phyloP scores from a whole-genome alignment of 2,329 filamentous ascomycete genomes.

The Chalaropsis thielavioides region DNA sequence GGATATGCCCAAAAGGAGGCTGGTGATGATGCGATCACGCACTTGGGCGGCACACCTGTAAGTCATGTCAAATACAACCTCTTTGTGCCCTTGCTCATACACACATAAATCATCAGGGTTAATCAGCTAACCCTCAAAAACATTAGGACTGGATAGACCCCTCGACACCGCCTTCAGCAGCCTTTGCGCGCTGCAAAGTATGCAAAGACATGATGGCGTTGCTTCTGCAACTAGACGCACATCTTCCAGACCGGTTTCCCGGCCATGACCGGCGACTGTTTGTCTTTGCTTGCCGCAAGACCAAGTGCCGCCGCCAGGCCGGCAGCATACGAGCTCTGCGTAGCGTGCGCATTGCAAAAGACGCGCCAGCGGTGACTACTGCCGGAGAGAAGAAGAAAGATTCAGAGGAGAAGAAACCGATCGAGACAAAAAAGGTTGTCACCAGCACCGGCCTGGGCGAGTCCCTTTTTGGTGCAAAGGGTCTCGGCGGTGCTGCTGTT shows the following conservation, averaged over 20 bases:
- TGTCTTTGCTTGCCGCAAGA: slow-evolving; percentile 65
- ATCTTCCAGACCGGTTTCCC: slow-evolving; percentile 74
- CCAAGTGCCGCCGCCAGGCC: slow-evolving; percentile 64
- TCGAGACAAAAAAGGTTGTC: slow-evolving; percentile 23
- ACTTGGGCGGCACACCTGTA: slow-evolving; percentile 78
- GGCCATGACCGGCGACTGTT: slow-evolving; percentile 80
- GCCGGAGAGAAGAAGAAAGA: slow-evolving; percentile 24
- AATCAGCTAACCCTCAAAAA: slow-evolving; percentile 4
- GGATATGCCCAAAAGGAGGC: slow-evolving; percentile 75
- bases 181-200: slow-evolving; percentile 69
- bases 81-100: too few species aligned
- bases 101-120: slow-evolving; percentile 6
- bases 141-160: slow-evolving; percentile 67
- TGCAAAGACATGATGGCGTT: slow-evolving; percentile 75
- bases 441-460: slow-evolving; percentile 40
- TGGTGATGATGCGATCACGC: slow-evolving; percentile 70
- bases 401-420: slow-evolving; percentile 26
- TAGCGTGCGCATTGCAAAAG: slow-evolving; percentile 44
- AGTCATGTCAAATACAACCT: slow-evolving; percentile 24
- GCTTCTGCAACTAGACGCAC: slow-evolving; percentile 79
- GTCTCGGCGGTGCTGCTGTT: slow-evolving; percentile 25
- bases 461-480: slow-evolving; percentile 53
- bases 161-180: slow-evolving; percentile 54
- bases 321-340: slow-evolving; percentile 68
- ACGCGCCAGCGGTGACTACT: slow-evolving; percentile 23